Evolutionary conservation across 2,329 filamentous ascomycete genomes (phyloP).

Genomic region (Fusarium oxysporum): DNA sequence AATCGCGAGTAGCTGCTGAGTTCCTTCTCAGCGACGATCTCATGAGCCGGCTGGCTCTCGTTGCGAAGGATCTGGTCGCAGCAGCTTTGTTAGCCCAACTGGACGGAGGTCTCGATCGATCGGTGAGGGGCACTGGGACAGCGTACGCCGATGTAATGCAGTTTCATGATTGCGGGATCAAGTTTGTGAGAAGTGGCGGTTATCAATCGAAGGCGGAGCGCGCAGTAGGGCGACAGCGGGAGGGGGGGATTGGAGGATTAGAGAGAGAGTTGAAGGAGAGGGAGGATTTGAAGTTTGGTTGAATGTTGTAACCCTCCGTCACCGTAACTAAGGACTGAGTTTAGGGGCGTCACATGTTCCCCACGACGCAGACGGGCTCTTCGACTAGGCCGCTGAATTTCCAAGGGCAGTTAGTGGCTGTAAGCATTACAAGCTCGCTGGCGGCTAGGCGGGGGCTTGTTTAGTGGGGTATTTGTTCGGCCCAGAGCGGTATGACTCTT

Average conservation of each 20-base stretch:
- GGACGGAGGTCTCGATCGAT: conserved; percentile 34
- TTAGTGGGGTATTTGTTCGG: conserved; percentile 23
- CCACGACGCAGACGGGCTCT: conserved; percentile 38
- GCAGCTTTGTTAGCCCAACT: conserved; percentile 41
- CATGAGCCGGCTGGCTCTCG: conserved; percentile 78
- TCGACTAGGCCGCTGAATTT: conserved; percentile 29
- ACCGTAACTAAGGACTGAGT: conserved; percentile 33
- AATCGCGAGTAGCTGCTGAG: conserved; percentile 84
- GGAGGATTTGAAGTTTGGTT: conserved; percentile 15
- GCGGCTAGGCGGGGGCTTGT: conserved; percentile 34
- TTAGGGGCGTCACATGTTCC: conserved; percentile 45
- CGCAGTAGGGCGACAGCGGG: background rate
- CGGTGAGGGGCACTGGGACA: conserved; percentile 43
- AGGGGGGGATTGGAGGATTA: background rate
- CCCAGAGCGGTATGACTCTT: conserved; percentile 41
- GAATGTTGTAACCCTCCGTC: conserved; percentile 29
- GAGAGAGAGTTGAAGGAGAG: conserved; percentile 19
- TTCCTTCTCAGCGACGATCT: conserved; percentile 82
- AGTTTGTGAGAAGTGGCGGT: conserved; percentile 1
- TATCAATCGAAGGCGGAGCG: background rate
- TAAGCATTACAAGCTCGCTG: conserved; percentile 18
- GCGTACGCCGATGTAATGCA: conserved; percentile 87
- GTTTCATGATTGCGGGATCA: conserved; percentile 73
- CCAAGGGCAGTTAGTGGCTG: conserved; percentile 31
- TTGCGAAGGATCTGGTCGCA: conserved; percentile 80